A percentile compares a stretch with the other conserved stretches of the same genome.
These are phyloP conservation scores for Chytriomyces hyalinus DNA, from an alignment of 192 early-diverging fungal genomes.

Conservation along the genomic window DNA sequence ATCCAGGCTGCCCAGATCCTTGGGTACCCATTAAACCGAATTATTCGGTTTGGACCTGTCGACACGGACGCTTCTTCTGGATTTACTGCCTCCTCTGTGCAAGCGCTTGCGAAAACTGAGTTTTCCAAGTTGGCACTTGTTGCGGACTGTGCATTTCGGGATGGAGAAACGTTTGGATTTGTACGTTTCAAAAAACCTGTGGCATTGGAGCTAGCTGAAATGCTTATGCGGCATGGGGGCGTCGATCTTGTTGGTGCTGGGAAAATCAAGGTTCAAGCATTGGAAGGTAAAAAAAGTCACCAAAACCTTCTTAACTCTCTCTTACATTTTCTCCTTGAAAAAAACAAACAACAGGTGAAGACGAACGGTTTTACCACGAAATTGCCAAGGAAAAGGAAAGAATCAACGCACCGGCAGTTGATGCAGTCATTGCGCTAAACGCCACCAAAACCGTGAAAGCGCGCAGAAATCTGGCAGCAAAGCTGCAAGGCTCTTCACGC, in stretches of 20 bases:
- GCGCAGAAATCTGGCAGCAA: background rate
- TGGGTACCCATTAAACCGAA: conserved; percentile 20
- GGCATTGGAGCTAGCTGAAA: conserved; percentile 12
- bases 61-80: background rate
- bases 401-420: background rate
- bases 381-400: conserved; percentile 19
- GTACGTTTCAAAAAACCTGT: conserved; percentile 9
- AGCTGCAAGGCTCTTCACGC: background rate
- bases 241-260: conserved; percentile 1
- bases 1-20: conserved; percentile 1
- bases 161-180: background rate
- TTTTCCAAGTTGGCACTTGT: conserved; percentile 10
- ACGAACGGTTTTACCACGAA: conserved; percentile 10
- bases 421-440: conserved; percentile 8
- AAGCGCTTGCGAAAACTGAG: conserved; percentile 1
- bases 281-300: background rate
- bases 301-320: background rate
- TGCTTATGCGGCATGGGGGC: conserved; percentile 6
- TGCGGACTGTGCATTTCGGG: background rate
- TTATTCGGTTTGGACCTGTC: conserved; percentile 9
- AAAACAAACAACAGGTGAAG: background rate
- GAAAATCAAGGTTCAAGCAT: conserved; percentile 7
- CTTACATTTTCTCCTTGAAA: background rate
- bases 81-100: conserved; percentile 9
- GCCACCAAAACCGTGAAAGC: conserved; percentile 10